Conservation (phyloP, 2,329 filamentous ascomycete genomes). For the Penicillium sp. region DNA sequence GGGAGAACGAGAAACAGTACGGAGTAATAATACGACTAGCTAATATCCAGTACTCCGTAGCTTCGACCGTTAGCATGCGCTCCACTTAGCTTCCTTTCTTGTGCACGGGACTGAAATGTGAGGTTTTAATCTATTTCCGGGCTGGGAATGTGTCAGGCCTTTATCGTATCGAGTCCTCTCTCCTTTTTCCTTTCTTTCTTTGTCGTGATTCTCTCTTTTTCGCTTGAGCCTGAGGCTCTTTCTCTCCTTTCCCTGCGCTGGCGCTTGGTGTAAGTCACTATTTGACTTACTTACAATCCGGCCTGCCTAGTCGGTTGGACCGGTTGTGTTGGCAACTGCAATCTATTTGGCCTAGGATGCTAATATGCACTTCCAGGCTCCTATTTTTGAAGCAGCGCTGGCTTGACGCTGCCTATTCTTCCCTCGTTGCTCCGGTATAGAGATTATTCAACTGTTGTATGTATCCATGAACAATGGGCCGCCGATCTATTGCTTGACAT, state of each 20-base stretch:
- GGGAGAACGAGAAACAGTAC: neutral
- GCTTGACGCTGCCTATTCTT: constrained; percentile 26
- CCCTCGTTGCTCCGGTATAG: constrained; percentile 19
- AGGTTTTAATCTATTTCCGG: constrained; percentile 14
- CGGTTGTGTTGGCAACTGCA: neutral
- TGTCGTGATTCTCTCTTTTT: constrained; percentile 13
- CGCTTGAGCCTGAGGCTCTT: constrained; percentile 30
- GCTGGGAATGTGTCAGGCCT: neutral
- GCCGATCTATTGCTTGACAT: neutral
- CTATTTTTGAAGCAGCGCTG: constrained; percentile 20
- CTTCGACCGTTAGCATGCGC: neutral
- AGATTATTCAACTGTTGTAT: constrained; percentile 17
- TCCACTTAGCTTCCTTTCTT: neutral
- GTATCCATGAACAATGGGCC: constrained; percentile 5
- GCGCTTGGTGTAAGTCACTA: constrained; percentile 10
- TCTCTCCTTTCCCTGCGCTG: constrained; percentile 12
- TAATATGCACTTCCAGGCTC: constrained; percentile 6
- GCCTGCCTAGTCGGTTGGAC: neutral
- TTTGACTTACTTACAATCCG: neutral
- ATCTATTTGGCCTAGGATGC: neutral
- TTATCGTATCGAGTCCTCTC: constrained; percentile 12
- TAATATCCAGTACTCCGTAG: neutral
- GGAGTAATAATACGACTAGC: neutral
- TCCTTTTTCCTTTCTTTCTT: constrained; percentile 13
- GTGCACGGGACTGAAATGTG: neutral